A percentile compares a stretch with the other conserved stretches of the same genome.
Evolutionary conservation across 805 yeast species (phyloP).

Genomic region (Peterozyma toletana): DNA sequence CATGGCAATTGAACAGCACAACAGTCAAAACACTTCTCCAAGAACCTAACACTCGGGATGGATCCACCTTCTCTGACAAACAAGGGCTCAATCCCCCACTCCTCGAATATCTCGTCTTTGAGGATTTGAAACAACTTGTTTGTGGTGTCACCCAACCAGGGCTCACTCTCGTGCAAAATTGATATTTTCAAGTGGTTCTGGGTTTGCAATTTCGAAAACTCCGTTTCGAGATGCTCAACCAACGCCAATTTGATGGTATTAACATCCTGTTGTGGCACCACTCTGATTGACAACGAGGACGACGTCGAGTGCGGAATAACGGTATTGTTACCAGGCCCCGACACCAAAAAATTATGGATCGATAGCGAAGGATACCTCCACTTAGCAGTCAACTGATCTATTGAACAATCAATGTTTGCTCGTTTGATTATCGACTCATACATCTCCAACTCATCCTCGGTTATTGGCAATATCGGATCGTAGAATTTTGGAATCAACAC

Average conservation of each 20-base stretch:
- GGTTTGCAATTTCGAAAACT: slow-evolving; percentile 45
- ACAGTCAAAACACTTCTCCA: slow-evolving; percentile 77
- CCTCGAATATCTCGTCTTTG: slow-evolving; percentile 48
- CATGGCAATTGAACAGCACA: slow-evolving; percentile 95
- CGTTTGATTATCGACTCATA: slow-evolving; percentile 54
- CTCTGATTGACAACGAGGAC: slow-evolving; percentile 73
- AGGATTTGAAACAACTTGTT: slow-evolving; percentile 69
- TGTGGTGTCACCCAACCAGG: slow-evolving; percentile 88
- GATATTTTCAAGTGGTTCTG: slow-evolving; percentile 55
- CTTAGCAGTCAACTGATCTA: slow-evolving; percentile 57
- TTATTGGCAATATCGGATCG: slow-evolving; percentile 54
- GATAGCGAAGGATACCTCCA: slow-evolving; percentile 93
- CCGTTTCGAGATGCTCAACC: slow-evolving; percentile 32
- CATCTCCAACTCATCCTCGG: slow-evolving; percentile 47
- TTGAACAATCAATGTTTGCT: slow-evolving; percentile 16
- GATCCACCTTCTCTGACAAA: slow-evolving; percentile 96
- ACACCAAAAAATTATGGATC: slow-evolving; percentile 73
- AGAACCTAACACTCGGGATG: slow-evolving; percentile 79
- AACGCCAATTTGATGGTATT: slow-evolving; percentile 47
- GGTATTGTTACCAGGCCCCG: slow-evolving; percentile 87
- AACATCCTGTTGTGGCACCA: slow-evolving; percentile 84
- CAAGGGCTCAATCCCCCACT: slow-evolving; percentile 80
- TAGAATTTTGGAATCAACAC: slow-evolving; percentile 65
- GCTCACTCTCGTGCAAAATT: slow-evolving; percentile 82
- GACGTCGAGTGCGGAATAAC: slow-evolving; percentile 80